Percentiles rank a stretch among this genome's conserved stretches.
phyloP scores from a whole-genome alignment of 768 basidiomycete genomes.

The Suillus alpinus region DNA sequence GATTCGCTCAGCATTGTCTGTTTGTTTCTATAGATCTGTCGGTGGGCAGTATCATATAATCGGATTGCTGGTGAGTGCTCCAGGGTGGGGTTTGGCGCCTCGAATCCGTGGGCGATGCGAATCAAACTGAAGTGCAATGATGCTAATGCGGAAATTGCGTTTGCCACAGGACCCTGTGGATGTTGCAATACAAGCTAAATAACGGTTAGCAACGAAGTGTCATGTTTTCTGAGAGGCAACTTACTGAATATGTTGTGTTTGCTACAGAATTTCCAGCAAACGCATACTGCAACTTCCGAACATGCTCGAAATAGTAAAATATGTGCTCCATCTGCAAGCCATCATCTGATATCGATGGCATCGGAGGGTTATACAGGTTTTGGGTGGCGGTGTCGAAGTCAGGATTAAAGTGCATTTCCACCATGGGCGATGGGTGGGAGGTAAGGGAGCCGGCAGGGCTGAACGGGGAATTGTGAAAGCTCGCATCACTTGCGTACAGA shows the following conservation, averaged over 20 bases:
- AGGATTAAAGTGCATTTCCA: slow-evolving; percentile 31
- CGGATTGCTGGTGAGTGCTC: slow-evolving; percentile 60
- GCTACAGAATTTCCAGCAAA: slow-evolving; percentile 63
- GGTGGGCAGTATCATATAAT: slow-evolving; percentile 67
- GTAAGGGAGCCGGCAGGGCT: slow-evolving; percentile 32
- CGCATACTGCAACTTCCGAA: slow-evolving; percentile 62
- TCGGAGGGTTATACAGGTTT: slow-evolving; percentile 25
- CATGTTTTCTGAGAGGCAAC: slow-evolving; percentile 3
- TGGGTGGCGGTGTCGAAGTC: slow-evolving; percentile 34
- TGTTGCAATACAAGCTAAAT: slow-evolving; percentile 52
- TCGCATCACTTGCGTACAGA: slow-evolving; percentile 20
- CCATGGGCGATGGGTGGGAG: slow-evolving; percentile 32
- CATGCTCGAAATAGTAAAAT: slow-evolving; percentile 73
- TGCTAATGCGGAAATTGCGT: slow-evolving; percentile 74
- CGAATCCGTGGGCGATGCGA: slow-evolving; percentile 60
- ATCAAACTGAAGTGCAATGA: slow-evolving; percentile 64
- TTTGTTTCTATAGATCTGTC: slow-evolving; percentile 57
- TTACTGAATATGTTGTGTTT: slow-evolving; percentile 64
- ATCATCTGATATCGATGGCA: slow-evolving; percentile 34
- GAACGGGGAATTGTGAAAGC: slow-evolving; percentile 30
- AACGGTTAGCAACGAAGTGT: slow-evolving; percentile 10
- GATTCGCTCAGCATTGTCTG: slow-evolving; percentile 56
- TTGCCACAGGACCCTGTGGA: slow-evolving; percentile 67
- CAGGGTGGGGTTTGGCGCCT: slow-evolving; percentile 49
- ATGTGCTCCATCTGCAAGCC: slow-evolving; percentile 56